A percentile compares a stretch with the other conserved stretches of the same genome.
These are phyloP conservation scores for Reticulascus tulasneorum DNA, from an alignment of 2,329 filamentous ascomycete genomes.

Conservation along the genomic window DNA sequence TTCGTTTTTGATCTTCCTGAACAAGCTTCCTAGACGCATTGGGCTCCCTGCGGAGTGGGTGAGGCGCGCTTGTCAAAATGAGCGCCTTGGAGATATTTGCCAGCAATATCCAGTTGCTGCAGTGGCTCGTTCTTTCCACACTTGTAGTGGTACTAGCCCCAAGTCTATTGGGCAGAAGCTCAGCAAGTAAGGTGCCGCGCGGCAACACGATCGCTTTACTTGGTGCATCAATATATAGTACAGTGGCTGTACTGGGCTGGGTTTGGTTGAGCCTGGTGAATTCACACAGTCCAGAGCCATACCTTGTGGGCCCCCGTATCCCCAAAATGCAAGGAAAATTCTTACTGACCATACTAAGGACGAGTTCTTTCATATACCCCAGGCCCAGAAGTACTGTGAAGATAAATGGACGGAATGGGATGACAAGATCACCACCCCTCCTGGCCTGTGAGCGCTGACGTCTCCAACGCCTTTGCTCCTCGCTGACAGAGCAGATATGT, in stretches of 20 bases:
- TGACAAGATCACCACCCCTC: slow-evolving; percentile 94
- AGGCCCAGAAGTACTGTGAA: slow-evolving; percentile 82
- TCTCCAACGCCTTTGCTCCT: background rate
- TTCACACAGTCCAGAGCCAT: slow-evolving; percentile 45
- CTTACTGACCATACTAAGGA: slow-evolving; percentile 48
- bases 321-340: fast-evolving
- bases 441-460: slow-evolving; percentile 69
- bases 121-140: too few species aligned
- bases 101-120: too few species aligned
- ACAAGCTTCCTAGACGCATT: too few species aligned
- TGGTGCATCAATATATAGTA: too few species aligned
- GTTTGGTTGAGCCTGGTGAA: slow-evolving; percentile 37
- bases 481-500: slow-evolving; percentile 34
- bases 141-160: too few species aligned
- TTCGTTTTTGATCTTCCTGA: too few species aligned
- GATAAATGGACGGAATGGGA: slow-evolving; percentile 79
- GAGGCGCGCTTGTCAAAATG: too few species aligned
- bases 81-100: too few species aligned
- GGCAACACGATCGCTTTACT: too few species aligned
- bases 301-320: slow-evolving; percentile 38
- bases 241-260: slow-evolving; percentile 23
- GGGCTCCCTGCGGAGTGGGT: too few species aligned
- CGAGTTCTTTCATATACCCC: slow-evolving; percentile 84
- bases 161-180: too few species aligned
- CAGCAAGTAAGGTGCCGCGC: too few species aligned